Evolutionary conservation across 306 rosid genomes (phyloP), one percentile per base, ranked within the genome.

Genomic region (Castanea mollissima): DNA sequence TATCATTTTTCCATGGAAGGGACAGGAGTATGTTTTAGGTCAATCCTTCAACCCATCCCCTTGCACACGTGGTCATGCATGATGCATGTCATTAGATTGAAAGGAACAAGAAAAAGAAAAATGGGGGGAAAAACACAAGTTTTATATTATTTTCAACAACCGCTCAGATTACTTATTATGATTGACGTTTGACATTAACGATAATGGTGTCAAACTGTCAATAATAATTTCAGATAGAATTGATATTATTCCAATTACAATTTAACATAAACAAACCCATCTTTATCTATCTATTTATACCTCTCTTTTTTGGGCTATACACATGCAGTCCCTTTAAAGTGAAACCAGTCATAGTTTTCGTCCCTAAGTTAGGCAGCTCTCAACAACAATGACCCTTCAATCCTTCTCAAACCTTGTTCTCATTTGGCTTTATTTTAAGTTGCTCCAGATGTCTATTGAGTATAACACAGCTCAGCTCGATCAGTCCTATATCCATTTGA

Each of bases 311-410:
- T 16, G 7, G 18, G 27, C 52, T 25, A 8, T 16, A 8, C 27
- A 34, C 46, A 38, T 23, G n/a, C 27, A 19, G 69, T 15, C 10
- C 71, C 51, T 34, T 67, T 19, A 67, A 67, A 67, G 72, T 34
- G 72, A 63, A 76, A 41, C 67, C 75, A 18, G 80, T 80, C 85
- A 59, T 54, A 10, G 78, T 77, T 74, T 84, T 84, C 76, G 80
- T 18, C 62, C 73, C 63, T 6, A 32, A 84, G 85, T 81, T 84
- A 84, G 88, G 88, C 85, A 81, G 75, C 75, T 75, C 82, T 81
- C 83, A 77, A 74, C 54, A 80, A 81, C 77, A 81, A 74, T 7
- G 85, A 81, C 88, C 71, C 72, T 77, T 77, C 77, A 60, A 5
- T 67, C 71, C 29, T 32, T 51, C 83, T 77, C 76, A 55, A 76